Percentiles rank a stretch among this genome's conserved stretches.
phyloP scores from a whole-genome alignment of 2,329 filamentous ascomycete species.

The Pyrenophora teres region DNA sequence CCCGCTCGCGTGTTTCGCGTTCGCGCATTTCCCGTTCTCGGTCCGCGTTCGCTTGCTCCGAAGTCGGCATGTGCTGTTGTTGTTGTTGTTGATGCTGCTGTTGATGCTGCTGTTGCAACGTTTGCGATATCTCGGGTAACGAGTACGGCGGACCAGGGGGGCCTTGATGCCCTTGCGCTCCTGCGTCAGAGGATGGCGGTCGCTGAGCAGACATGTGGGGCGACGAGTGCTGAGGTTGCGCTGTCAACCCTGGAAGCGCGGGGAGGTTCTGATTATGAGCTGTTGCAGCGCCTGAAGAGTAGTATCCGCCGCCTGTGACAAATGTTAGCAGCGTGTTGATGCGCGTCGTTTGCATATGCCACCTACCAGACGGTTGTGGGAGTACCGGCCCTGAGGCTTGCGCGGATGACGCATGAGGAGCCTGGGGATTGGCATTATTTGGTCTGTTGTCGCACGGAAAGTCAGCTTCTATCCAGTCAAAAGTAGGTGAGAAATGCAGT shows the following conservation, averaged over 20 bases:
- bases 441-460: conserved; percentile 26
- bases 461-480: conserved; percentile 27
- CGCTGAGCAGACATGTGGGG: conserved; percentile 45
- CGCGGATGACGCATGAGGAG: conserved; percentile 42
- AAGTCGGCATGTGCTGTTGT: conserved; percentile 45
- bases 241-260: conserved; percentile 50
- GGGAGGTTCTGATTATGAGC: conserved; percentile 52
- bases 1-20: conserved; percentile 52
- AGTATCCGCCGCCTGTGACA: conserved; percentile 45
- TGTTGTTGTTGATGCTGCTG: conserved; percentile 26
- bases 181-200: conserved; percentile 44
- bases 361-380: conserved; percentile 48
- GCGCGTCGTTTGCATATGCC: conserved; percentile 12
- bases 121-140: conserved; percentile 53
- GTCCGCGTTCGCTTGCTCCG: conserved; percentile 45
- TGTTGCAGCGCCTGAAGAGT: conserved; percentile 44
- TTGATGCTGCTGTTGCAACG: conserved; percentile 39
- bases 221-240: conserved; percentile 51
- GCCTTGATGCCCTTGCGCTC: conserved; percentile 42
- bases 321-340: conserved; percentile 22
- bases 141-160: conserved; percentile 50
- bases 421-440: conserved; percentile 40
- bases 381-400: conserved; percentile 46
- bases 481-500: conserved; percentile 13
- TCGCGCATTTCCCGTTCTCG: conserved; percentile 56